These are phyloP conservation scores for Calonectria hongkongensis DNA, from an alignment of 2,329 filamentous ascomycete species.

Conservation along the genomic window DNA sequence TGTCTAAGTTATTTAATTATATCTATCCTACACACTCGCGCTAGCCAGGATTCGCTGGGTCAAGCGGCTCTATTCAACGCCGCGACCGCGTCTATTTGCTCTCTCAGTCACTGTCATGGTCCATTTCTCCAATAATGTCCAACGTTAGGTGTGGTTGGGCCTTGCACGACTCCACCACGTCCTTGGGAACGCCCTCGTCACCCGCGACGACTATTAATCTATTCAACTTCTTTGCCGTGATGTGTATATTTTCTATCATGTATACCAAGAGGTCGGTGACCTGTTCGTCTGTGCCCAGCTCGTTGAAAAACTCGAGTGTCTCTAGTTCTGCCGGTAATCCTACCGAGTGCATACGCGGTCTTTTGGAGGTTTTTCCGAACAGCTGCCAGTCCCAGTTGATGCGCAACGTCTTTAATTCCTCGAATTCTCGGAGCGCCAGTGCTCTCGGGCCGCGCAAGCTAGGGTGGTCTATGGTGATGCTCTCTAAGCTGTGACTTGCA, in stretches of 20 bases:
- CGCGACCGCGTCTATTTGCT: not conserved
- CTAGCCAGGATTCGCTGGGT: not conserved
- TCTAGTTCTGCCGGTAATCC: conserved; percentile 68
- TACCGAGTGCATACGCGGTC: conserved; percentile 67
- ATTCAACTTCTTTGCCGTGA: conserved; percentile 62
- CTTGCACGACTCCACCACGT: conserved; percentile 61
- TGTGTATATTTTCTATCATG: conserved; percentile 61
- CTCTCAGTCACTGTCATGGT: conserved; percentile 10
- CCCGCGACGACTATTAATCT: conserved; percentile 62
- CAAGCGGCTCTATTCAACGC: conserved; percentile 5
- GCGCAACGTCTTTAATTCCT: conserved; percentile 62
- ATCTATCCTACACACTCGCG: conserved; percentile 15
- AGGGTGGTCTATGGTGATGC: conserved; percentile 67
- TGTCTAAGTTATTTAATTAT: conserved; percentile 13
- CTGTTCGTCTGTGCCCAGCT: conserved; percentile 67
- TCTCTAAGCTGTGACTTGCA: conserved; percentile 64
- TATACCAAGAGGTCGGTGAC: conserved; percentile 67
- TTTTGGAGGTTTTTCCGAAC: conserved; percentile 66
- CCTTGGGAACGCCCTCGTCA: conserved; percentile 59
- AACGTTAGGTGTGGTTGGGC: conserved; percentile 56
- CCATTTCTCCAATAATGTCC: conserved; percentile 56
- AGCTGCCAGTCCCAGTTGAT: conserved; percentile 70
- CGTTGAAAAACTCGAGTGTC: conserved; percentile 67
- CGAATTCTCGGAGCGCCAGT: conserved; percentile 66
- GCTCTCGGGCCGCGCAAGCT: conserved; percentile 63